These are phyloP conservation scores for Diaporthe citrichinensis DNA, from an alignment of 2,329 filamentous ascomycete species.

Conservation along the genomic window DNA sequence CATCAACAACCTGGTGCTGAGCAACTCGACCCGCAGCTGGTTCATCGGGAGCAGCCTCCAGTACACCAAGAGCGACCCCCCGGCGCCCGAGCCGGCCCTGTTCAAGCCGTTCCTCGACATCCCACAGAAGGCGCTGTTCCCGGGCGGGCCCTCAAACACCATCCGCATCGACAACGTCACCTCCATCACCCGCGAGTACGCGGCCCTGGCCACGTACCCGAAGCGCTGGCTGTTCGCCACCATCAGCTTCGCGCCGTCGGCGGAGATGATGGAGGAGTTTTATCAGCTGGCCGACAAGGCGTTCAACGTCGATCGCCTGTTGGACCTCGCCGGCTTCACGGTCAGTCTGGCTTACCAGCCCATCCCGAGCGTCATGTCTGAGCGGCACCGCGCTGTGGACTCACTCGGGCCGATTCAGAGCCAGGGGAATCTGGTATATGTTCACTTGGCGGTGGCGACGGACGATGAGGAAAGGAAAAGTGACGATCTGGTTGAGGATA, in stretches of 20 bases:
- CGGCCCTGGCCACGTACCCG: conserved; percentile 11
- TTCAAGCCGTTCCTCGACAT: conserved; percentile 9
- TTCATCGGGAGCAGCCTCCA: conserved; percentile 18
- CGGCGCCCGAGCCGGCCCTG: background rate
- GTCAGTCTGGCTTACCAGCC: conserved; percentile 6
- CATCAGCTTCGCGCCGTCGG: conserved; percentile 3
- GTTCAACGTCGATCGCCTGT: conserved; percentile 18
- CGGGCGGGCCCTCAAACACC: background rate
- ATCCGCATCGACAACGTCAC: conserved; percentile 15
- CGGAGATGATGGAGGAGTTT: conserved; percentile 1
- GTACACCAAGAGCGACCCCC: conserved; percentile 4
- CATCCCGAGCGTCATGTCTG: conserved; percentile 4
- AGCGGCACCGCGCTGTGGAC: conserved; percentile 16
- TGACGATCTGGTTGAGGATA: background rate
- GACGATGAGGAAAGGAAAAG: background rate
- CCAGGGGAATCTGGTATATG: conserved; percentile 1
- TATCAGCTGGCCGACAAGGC: conserved; percentile 11
- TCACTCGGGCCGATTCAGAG: conserved; percentile 13
- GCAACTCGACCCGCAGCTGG: conserved; percentile 7
- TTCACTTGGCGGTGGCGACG: conserved; percentile 1
- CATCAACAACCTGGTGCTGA: conserved; percentile 18
- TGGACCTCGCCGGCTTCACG: conserved; percentile 3
- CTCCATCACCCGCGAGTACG: conserved; percentile 4
- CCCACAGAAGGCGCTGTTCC: conserved; percentile 2
- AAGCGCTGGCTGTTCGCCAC: conserved; percentile 20